Evolutionary conservation across 73 alveolate species (phyloP), one percentile per base, ranked within the genome.

Genomic region (Urostyla sp.): DNA sequence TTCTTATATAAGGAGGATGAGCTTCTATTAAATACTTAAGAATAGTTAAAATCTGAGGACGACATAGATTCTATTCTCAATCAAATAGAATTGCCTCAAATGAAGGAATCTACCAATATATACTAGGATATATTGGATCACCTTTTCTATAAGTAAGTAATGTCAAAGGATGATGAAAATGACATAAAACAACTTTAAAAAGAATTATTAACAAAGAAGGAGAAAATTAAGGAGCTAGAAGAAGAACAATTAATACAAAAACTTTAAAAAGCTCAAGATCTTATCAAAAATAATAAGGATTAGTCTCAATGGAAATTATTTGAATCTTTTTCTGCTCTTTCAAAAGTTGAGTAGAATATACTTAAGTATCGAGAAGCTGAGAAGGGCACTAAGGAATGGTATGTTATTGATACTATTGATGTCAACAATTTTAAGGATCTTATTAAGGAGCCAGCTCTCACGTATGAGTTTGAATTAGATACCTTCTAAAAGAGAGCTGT

Each of bases 401-500:
- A 13, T 40, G 67, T 13, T 5, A 27, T 43, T 4, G 80, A 66
- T 44, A 46, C 23, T 49, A 28, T 66, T 3, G 80, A 80, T 24
- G 57, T 80, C 30, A 51, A 15, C 2, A 74, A 74, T 46, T 84
- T 84, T 35, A 35, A 74, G 43, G 80, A 79, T 4, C 36, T 87
- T 76, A 82, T 93, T 3, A 67, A 79, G 20, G 27, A 60, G 27
- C 89, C 90, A 21, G 93, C 96, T 5, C 67, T 93, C 15, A 81
- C 48, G 34, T 96, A 85, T 55, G 94, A 93, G 0, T 96, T 96
- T 44, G 98, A 94, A 76, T 85, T 96, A 54, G 99, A 96, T 75
- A 91, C 72, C 38, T 96, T 95, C 80, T 93, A 97, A 88, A 96
- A 96, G 84, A 78, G 98, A 69, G 97, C 99, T 16, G 85, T 96